phyloP scores from a whole-genome alignment of 2,329 filamentous ascomycete genomes.

The Cladorrhinum sp. region DNA sequence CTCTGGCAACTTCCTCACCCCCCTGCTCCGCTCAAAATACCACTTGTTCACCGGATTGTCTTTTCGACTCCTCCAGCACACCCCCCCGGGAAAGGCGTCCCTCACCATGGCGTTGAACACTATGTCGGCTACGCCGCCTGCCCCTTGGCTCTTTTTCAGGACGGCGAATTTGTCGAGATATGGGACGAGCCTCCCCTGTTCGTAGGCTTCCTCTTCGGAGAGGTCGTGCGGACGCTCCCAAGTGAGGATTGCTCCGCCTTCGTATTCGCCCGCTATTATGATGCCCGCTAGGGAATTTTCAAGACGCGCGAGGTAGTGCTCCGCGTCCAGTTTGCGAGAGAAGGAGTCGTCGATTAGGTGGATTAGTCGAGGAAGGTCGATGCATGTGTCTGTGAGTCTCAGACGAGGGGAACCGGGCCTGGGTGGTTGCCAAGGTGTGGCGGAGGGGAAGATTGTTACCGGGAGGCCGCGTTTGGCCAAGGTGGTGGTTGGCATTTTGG shows the following conservation, averaged over 20 bases:
- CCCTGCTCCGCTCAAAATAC: constrained; percentile 91
- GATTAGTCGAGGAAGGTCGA: constrained; percentile 79
- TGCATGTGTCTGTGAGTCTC: constrained; percentile 71
- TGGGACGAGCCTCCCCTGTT: constrained; percentile 68
- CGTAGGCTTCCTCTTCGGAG: constrained; percentile 51
- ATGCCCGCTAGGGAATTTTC: constrained; percentile 79
- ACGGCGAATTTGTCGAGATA: constrained; percentile 99
- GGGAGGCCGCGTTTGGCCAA: constrained; percentile 91
- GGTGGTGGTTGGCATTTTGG: constrained; percentile 55
- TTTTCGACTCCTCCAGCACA: constrained; percentile 87
- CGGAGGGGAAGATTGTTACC: constrained; percentile 71
- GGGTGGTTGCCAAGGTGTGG: constrained; percentile 65
- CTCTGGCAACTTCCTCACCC: constrained; percentile 76
- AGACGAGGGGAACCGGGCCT: constrained; percentile 57
- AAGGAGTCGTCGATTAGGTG: constrained; percentile 94
- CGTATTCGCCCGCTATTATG: constrained; percentile 94
- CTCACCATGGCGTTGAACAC: constrained; percentile 95
- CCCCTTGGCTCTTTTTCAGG: constrained; percentile 80
- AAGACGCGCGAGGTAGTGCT: constrained; percentile 79
- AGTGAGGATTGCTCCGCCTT: constrained; percentile 89
- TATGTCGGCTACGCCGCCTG: constrained; percentile 88
- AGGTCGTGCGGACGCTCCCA: constrained; percentile 77
- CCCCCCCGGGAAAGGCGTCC: constrained; percentile 80
- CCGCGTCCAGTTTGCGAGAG: constrained; percentile 74
- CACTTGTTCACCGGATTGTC: constrained; percentile 98